Evolutionary conservation across 2,329 filamentous ascomycete species (phyloP), one percentile per base, ranked within the genome.

Genomic region (Monosporascus cannonballus): DNA sequence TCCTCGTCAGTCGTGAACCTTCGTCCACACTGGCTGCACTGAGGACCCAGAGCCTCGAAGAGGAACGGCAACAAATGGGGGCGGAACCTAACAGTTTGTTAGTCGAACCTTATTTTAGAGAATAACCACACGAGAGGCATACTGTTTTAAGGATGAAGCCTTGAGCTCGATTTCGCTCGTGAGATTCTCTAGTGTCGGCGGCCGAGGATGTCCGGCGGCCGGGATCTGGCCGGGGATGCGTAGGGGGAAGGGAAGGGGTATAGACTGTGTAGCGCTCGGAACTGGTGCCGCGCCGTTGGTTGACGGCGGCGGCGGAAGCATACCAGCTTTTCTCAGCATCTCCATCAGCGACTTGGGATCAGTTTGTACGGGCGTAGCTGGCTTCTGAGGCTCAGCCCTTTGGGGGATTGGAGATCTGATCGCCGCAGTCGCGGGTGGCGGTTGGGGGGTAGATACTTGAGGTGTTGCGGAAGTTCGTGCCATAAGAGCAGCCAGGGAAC

Each of bases 1-100:
- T 89, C 84, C 14, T 85, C 83, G 48, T 89, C 89, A 4, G 82
- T 81, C 51, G 80, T 80, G 69, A 99, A 99, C 2, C 94, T 86
- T 54, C 92, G 83, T 24, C 93, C 94, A 67, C 94, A 99, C 54
- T 93, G 93, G 14, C 87, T 89, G 69, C 94, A 99, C 52, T 92
- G 89, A 54, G 91, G 89, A 0, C 93, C 89, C 39, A 90, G 82
- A 20, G 86, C 83, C 55, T 93, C 89, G 66, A 96, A 93, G 8
- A 97, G 79, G 18, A 77, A 78, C 18, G 83, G 76, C 7, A 96
- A 77, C 15, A 96, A 75, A 59, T 90, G 81, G 15, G 87, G 86
- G 17, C 89, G 88, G 58, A 85, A 86, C 62, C 87, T 90, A 63
- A 25, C 52, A 54, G 15, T 30, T 49, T 37, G 56, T 61, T 51